Percentiles rank a stretch among this genome's conserved stretches.
Conservation (phyloP, 2,329 filamentous ascomycete species). For the Lecanosticta acicola region DNA sequence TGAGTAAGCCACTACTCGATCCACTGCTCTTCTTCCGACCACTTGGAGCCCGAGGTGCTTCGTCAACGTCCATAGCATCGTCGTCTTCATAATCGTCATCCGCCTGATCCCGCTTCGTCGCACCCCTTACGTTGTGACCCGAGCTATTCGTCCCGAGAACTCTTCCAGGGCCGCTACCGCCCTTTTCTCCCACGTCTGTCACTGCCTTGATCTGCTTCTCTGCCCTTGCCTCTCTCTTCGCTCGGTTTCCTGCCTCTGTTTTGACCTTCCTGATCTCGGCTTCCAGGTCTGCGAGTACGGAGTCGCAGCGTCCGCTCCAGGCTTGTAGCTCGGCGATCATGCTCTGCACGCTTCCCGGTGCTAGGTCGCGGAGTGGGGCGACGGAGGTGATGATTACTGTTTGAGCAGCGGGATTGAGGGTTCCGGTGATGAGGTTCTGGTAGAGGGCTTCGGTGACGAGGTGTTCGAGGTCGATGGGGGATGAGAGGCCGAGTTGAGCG, state of each 20-base stretch:
- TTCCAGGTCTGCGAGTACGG: slow-evolving; percentile 69
- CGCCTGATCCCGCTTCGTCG: slow-evolving; percentile 18
- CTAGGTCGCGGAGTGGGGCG: slow-evolving; percentile 78
- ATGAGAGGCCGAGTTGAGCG: slow-evolving; percentile 59
- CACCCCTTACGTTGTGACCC: slow-evolving; percentile 13
- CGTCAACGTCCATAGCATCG: slow-evolving; percentile 34
- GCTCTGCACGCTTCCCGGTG: slow-evolving; percentile 62
- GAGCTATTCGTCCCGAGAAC: slow-evolving; percentile 5
- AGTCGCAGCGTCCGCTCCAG: slow-evolving; percentile 75
- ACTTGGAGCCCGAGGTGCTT: slow-evolving; percentile 4
- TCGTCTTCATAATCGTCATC: slow-evolving; percentile 27
- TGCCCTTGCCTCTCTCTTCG: slow-evolving; percentile 40
- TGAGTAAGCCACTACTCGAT: not conserved
- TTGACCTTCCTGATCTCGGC: slow-evolving; percentile 65
- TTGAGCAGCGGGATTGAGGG: slow-evolving; percentile 71
- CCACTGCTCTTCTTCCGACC: slow-evolving; percentile 16
- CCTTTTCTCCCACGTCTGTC: slow-evolving; percentile 21
- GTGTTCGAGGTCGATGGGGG: slow-evolving; percentile 68
- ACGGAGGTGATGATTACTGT: slow-evolving; percentile 73
- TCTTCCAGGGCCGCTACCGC: slow-evolving; percentile 6
- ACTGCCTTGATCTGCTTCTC: slow-evolving; percentile 36
- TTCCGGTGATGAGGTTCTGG: slow-evolving; percentile 71
- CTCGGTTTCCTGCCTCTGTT: slow-evolving; percentile 35
- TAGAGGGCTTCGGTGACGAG: slow-evolving; percentile 86
- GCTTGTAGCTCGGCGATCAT: slow-evolving; percentile 63